These are phyloP conservation scores for Neonectria sp. DNA, from an alignment of 2,329 filamentous ascomycete species.

Conservation along the genomic window DNA sequence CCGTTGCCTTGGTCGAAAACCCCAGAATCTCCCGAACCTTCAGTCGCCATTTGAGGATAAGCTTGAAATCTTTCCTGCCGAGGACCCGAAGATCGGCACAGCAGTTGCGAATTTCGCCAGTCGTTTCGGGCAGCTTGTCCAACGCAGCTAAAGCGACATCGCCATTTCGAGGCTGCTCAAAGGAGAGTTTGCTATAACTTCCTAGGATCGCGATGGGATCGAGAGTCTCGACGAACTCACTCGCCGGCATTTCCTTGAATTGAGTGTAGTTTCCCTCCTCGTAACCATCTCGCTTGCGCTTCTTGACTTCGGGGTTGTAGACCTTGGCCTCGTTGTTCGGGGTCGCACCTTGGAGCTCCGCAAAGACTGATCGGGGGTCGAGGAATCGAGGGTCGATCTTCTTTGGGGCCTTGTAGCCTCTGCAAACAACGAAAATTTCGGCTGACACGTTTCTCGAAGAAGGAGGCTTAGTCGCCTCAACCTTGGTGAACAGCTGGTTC, in stretches of 20 bases:
- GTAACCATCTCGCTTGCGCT: constrained; percentile 97
- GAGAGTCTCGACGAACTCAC: constrained; percentile 92
- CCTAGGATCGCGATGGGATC: constrained; percentile 96
- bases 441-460: constrained; percentile 96
- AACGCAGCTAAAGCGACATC: constrained; percentile 91
- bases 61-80: constrained; percentile 94
- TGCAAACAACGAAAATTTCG: constrained; percentile 98
- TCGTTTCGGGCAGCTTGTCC: constrained; percentile 89
- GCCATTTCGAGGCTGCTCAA: constrained; percentile 83
- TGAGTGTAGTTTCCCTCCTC: constrained; percentile 96
- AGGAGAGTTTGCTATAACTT: constrained; percentile 85
- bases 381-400: constrained; percentile 92
- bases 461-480: constrained; percentile 97
- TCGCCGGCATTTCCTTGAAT: constrained; percentile 90
- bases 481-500: constrained; percentile 94
- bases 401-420: constrained; percentile 96
- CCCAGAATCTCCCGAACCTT: constrained; percentile 93
- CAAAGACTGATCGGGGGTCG: constrained; percentile 91
- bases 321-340: constrained; percentile 98
- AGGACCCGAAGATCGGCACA: constrained; percentile 91
- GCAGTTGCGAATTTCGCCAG: constrained; percentile 82
- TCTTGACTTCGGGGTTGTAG: constrained; percentile 97
- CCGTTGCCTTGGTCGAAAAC: constrained; percentile 76
- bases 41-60: constrained; percentile 89
- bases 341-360: constrained; percentile 86